Evolutionary conservation across 257 asterid genomes (phyloP).

Genomic region (Salvia miltiorrhiza): DNA sequence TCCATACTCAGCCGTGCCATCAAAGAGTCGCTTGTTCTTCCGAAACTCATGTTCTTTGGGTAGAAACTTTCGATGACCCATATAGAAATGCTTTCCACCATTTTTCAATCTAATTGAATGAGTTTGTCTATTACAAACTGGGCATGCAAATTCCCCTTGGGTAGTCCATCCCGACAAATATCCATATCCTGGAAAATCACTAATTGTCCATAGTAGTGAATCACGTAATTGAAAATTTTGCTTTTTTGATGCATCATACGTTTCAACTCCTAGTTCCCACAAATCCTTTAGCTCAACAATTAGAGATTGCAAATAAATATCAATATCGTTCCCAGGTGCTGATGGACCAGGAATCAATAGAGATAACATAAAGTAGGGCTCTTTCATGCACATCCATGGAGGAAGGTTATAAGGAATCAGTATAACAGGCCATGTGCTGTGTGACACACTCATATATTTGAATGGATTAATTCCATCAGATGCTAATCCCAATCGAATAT

Average conservation of each 20-base stretch:
- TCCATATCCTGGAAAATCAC: neutral
- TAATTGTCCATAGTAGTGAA: neutral
- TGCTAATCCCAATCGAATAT: neutral
- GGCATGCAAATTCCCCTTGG: neutral
- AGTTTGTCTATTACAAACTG: neutral
- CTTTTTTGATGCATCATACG: neutral
- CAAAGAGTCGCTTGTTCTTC: neutral
- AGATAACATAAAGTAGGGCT: neutral
- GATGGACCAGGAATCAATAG: neutral
- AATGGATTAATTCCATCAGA: neutral
- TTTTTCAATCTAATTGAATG: neutral
- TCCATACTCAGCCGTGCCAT: neutral
- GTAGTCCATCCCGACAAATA: constrained; percentile 5
- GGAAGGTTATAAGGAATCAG: neutral
- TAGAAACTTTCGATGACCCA: neutral
- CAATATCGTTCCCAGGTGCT: neutral
- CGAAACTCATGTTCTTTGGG: neutral
- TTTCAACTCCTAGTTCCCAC: neutral
- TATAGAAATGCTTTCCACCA: neutral
- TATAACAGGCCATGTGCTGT: neutral
- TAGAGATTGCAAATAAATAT: neutral
- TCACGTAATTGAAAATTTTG: neutral
- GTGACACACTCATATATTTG: neutral
- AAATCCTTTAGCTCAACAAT: neutral
- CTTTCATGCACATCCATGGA: neutral